Evolutionary conservation across 179 eudicot genomes (phyloP), one percentile per base, ranked within the genome.

Genomic region (Corrigiola litoralis): DNA sequence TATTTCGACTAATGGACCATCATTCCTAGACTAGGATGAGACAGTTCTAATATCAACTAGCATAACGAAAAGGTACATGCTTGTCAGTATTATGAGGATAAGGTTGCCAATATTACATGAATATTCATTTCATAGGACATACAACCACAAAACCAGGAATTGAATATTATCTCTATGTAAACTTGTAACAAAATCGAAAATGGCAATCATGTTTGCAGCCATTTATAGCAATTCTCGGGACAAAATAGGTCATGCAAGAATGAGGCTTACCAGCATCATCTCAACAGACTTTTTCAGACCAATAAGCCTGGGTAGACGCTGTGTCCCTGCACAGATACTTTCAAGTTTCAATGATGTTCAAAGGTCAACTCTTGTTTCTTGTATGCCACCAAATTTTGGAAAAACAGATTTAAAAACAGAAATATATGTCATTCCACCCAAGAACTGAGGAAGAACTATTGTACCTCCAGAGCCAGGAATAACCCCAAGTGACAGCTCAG

Each of bases 291-390:
- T 89, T 33, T 81, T 58, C 69, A 89, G 41, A 55, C 98, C 98
- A 49, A 85, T 63, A 69, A 92, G 96, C 79, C 98, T 87, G 25
- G 98, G 98, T 68, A 92, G 98, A 58, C 94, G 91, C 46, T 89
- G 98, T 21, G 98, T 92, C 44, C 98, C 98, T 88, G 75, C 20
- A 40, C 44, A 45, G 55, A 58, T 46, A 78, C n/a, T n/a, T n/a
- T 57, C 32, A 49, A n/a, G n/a, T n/a, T n/a, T 55, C 59, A 21
- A 55, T 28, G 57, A 23, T 37, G 3, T 58, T 64, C n/a, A 54
- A 52, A 50, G n/a, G 8, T 33, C 23, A 46, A 52, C 34, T 28
- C 25, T 44, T 32, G 14, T 17, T 27, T 28, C 25, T 44, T 32
- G 14, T 17, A 54, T 32, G 41, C 36, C 23, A 38, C 25, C 40